Evolutionary conservation across 2,329 filamentous ascomycete species (phyloP).

Genomic region (Coniochaeta sp.): DNA sequence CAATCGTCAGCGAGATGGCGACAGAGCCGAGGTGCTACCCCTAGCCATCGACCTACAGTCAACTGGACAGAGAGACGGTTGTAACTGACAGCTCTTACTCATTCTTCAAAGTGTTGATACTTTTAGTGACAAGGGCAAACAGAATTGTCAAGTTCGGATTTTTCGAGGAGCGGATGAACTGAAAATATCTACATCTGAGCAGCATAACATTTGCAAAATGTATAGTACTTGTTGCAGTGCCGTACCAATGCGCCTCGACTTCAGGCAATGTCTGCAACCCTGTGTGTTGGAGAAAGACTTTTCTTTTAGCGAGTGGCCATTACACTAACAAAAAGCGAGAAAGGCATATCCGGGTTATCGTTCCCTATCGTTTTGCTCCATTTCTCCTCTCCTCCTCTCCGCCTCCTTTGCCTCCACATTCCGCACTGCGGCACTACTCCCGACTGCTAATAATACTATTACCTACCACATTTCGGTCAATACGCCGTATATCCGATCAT

Average conservation of each 20-base stretch:
- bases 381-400: neutral
- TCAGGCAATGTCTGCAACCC: neutral
- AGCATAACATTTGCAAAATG: no score
- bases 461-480: neutral
- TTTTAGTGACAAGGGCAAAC: no score
- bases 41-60: no score
- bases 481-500: neutral
- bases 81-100: no score
- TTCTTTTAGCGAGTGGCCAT: neutral
- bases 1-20: no score
- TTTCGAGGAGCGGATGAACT: no score
- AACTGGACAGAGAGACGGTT: no score
- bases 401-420: neutral
- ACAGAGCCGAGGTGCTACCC: no score
- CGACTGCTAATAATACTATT: neutral
- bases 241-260: neutral
- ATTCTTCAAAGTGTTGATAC: no score
- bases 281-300: neutral
- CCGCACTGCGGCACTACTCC: neutral
- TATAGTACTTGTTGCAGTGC: no score
- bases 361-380: neutral
- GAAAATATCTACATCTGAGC: no score
- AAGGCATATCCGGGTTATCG: neutral
- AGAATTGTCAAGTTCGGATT: no score
- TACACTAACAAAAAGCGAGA: neutral